Evolutionary conservation across 768 basidiomycete genomes (phyloP).

Genomic region (Suillus decipiens): DNA sequence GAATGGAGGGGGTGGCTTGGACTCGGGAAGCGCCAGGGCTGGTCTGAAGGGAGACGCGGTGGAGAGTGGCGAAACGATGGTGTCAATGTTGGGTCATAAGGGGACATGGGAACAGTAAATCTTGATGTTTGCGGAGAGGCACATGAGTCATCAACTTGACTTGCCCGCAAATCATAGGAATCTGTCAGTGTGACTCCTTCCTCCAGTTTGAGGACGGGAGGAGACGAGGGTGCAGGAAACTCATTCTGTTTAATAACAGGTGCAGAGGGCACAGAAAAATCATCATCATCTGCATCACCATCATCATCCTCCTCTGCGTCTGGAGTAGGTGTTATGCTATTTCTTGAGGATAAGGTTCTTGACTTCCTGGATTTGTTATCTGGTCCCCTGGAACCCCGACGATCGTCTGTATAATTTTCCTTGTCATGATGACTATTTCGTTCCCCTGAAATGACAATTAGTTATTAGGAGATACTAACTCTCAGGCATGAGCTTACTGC

Average conservation of each 20-base stretch:
- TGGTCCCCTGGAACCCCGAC: constrained; percentile 27
- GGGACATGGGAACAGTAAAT: constrained; percentile 57
- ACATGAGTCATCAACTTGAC: constrained; percentile 14
- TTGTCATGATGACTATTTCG: constrained; percentile 39
- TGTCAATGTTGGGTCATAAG: constrained; percentile 73
- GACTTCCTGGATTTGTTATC: constrained; percentile 19
- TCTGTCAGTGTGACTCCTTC: constrained; percentile 1
- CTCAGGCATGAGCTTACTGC: constrained; percentile 49
- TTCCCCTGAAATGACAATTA: constrained; percentile 49
- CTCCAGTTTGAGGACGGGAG: constrained; percentile 15
- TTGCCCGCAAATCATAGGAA: constrained; percentile 8
- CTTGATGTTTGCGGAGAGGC: constrained; percentile 29
- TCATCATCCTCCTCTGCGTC: constrained; percentile 12
- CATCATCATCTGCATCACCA: constrained; percentile 17
- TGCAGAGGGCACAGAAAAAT: constrained; percentile 18
- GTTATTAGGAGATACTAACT: constrained; percentile 12
- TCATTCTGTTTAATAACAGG: constrained; percentile 30
- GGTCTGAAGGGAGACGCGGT: constrained; percentile 71
- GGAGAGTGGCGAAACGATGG: constrained; percentile 81
- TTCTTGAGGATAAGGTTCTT: constrained; percentile 7
- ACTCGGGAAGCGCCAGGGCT: constrained; percentile 82
- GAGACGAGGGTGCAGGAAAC: constrained; percentile 22
- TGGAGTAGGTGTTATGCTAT: constrained; percentile 10
- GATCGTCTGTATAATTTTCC: constrained; percentile 34
- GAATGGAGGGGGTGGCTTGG: constrained; percentile 78